Conservation (phyloP, 2,329 filamentous ascomycete genomes). For the Zasmidium angulare region DNA sequence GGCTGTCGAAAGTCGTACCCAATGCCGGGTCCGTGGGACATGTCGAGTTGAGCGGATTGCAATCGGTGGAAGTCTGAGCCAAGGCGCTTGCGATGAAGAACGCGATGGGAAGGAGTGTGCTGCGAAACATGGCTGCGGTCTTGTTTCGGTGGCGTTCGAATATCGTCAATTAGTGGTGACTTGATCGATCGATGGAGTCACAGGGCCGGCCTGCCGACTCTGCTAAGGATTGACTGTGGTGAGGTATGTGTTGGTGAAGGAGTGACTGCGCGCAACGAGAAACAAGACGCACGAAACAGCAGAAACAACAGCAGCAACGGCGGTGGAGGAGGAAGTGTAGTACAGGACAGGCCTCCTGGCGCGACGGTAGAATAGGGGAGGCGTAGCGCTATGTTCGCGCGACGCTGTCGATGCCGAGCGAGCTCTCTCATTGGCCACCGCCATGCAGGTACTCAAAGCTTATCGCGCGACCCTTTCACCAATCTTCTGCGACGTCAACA, state of each 20-base stretch:
- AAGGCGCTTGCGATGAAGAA: constrained; percentile 31
- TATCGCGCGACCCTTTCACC: background rate
- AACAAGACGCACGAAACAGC: background rate
- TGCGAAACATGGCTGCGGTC: constrained; percentile 20
- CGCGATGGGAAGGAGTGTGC: constrained; percentile 22
- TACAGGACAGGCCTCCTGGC: background rate
- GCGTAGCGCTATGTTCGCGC: background rate
- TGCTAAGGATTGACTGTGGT: background rate
- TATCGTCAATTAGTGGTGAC: background rate
- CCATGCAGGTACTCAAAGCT: background rate
- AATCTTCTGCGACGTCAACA: too few species aligned
- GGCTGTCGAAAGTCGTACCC: constrained; percentile 60
- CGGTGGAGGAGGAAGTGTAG: background rate
- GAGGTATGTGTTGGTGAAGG: background rate
- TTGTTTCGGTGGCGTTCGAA: background rate
- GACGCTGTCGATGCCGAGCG: background rate
- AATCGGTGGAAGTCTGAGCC: constrained; percentile 75
- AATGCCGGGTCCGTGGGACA: constrained; percentile 74
- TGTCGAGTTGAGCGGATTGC: constrained; percentile 70
- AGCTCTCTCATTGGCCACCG: background rate
- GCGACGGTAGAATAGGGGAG: background rate
- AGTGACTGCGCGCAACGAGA: background rate
- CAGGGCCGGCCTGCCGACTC: background rate
- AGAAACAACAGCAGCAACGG: background rate
- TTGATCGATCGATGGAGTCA: background rate